Evolutionary conservation across 495 filamentous ascomycete genomes (phyloP), one percentile per base, ranked within the genome.

Genomic region (Hyaloscypha variabilis): DNA sequence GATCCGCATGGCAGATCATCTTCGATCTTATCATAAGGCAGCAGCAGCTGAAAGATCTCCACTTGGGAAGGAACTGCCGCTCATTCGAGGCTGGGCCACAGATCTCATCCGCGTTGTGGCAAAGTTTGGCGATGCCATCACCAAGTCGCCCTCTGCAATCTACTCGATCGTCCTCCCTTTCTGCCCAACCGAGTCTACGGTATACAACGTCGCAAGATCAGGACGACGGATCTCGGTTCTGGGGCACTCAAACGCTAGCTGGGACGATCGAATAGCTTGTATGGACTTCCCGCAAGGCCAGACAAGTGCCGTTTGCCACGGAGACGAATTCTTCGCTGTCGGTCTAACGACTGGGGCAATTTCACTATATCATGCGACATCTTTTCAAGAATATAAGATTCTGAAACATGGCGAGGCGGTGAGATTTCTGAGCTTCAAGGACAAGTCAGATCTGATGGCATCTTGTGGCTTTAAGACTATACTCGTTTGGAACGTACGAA

Each of bases 111-210:
- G 66, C 1, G 60, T 78, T 24, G 62, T 53, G 8, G 70, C 65
- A 6, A 74, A 73, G 31, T 79, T 79, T 65, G 68, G 63, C 19
- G 58, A 65, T 23, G 31, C 31, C 57, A 69, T 78, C 8, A 51
- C 66, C 11, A 62, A 26, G 14, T 69, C 63, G 21, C 76, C 74
- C 1, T 49, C 69, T 19, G 62, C 74, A 2, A 76, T 78, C n/a
- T 71, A 76, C 63, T 69, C 52, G 2, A 58, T 77, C 1, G 71
- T 77, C 49, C 74, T 64, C 3, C 72, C 73, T 10, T 68, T 81
- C 46, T 81, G 76, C 69, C 78, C 77, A 8, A 57, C 62, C 17
- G 69, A 69, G 28, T 78, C 77, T 30, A 60, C 64, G 19, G 69
- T 78, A 24, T 70, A 66, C 39, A 74, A 73, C 42, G 68, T 54